Evolutionary conservation across 1,284 basidiomycete species (phyloP).

Genomic region (Stygiomarasmius scandens): DNA sequence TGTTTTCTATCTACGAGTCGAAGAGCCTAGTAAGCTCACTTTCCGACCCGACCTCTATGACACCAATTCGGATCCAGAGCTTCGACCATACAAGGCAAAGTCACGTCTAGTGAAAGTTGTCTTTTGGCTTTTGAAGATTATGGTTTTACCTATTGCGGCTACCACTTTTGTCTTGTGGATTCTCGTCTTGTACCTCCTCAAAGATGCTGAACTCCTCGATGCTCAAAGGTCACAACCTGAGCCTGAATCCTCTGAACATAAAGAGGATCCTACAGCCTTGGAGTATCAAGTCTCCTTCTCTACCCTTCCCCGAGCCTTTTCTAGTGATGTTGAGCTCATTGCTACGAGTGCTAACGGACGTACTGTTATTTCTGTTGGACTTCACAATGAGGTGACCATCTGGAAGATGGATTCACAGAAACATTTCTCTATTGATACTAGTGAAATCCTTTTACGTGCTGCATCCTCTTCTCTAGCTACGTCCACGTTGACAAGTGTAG

Average conservation of each 20-base stretch:
- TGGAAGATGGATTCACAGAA: conserved; percentile 53
- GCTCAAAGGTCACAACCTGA: conserved; percentile 72
- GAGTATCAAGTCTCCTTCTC: conserved; percentile 58
- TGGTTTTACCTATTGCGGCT: conserved; percentile 81
- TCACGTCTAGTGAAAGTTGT: conserved; percentile 54
- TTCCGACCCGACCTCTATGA: conserved; percentile 47
- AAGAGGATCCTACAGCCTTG: conserved; percentile 39
- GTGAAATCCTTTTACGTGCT: conserved; percentile 48
- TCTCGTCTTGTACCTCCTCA: conserved; percentile 86
- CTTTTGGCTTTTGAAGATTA: conserved; percentile 79
- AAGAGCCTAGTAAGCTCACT: conserved; percentile 78
- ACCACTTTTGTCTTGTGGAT: conserved; percentile 80
- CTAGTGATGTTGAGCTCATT: conserved; percentile 83
- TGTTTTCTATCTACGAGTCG: conserved; percentile 74
- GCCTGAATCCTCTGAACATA: conserved; percentile 33
- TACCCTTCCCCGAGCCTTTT: conserved; percentile 75
- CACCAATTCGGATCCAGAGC: neutral
- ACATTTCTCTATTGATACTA: conserved; percentile 54
- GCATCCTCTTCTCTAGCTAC: conserved; percentile 49
- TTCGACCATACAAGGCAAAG: conserved; percentile 18
- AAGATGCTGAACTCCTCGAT: conserved; percentile 89
- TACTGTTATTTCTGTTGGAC: conserved; percentile 69
- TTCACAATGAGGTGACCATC: conserved; percentile 77
- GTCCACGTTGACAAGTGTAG: conserved; percentile 58
- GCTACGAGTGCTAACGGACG: conserved; percentile 67